A percentile compares a stretch with the other conserved stretches of the same genome.
These are phyloP conservation scores for Claviceps monticola DNA, from an alignment of 2,329 filamentous ascomycete species.

Conservation along the genomic window DNA sequence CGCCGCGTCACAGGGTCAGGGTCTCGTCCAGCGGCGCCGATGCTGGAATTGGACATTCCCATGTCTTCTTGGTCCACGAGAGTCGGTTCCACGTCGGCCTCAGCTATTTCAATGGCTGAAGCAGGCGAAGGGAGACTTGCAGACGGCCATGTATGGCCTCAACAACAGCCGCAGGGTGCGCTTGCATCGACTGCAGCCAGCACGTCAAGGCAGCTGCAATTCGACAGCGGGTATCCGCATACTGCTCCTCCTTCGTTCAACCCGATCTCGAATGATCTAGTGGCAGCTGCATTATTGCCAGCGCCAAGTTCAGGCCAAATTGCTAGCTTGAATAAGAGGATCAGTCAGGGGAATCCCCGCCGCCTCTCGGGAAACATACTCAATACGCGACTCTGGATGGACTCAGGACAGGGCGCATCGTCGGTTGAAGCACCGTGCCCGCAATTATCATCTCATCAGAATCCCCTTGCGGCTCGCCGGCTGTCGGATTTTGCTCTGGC, in stretches of 20 bases:
- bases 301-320: constrained; percentile 26
- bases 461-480: neutral
- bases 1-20: neutral
- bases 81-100: constrained; percentile 3
- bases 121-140: constrained; percentile 17
- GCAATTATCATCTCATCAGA: neutral
- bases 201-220: constrained; percentile 6
- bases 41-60: constrained; percentile 17
- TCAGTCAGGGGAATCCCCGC: constrained; percentile 24
- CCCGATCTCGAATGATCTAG: constrained; percentile 18
- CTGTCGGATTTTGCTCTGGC: constrained; percentile 6
- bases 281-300: constrained; percentile 22
- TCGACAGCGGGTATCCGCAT: constrained; percentile 24
- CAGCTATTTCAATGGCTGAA: constrained; percentile 4
- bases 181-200: constrained; percentile 9
- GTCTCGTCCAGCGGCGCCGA: constrained; percentile 2
- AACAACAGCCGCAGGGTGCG: constrained; percentile 12
- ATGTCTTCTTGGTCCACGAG: constrained; percentile 8
- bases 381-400: constrained; percentile 6
- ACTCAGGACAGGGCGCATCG: neutral
- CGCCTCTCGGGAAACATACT: constrained; percentile 30
- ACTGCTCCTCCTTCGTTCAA: constrained; percentile 26
- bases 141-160: constrained; percentile 34
- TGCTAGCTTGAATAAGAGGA: constrained; percentile 22
- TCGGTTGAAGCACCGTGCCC: neutral